A percentile compares a stretch with the other conserved stretches of the same genome.
phyloP scores from a whole-genome alignment of 345 rosid genomes.

The Excoecaria cochinchinensis region DNA sequence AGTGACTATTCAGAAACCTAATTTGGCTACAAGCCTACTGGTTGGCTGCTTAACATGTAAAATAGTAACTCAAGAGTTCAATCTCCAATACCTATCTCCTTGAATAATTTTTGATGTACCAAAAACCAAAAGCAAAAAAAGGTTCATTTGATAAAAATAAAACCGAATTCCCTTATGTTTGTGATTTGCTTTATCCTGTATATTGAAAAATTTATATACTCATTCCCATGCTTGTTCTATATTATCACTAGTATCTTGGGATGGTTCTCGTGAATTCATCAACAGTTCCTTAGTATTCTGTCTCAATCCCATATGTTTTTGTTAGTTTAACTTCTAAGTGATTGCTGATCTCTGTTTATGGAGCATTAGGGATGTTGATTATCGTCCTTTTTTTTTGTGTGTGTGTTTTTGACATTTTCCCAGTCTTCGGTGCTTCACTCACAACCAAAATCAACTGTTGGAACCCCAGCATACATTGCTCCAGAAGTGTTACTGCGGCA shows the following conservation, averaged over 20 bases:
- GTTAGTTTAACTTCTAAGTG: neutral
- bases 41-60: neutral
- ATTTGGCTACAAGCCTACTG: neutral
- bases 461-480: constrained; percentile 40
- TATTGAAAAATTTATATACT: neutral
- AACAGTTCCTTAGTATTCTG: neutral
- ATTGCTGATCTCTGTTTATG: neutral
- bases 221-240: neutral
- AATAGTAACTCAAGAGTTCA: neutral
- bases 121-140: too few relatives aligned
- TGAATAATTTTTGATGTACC: too few relatives aligned
- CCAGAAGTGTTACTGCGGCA: constrained; percentile 33
- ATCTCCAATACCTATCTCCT: too few relatives aligned
- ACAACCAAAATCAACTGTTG: constrained; percentile 38
- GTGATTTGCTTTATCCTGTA: neutral
- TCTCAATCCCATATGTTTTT: neutral
- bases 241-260: neutral
- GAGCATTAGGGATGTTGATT: neutral
- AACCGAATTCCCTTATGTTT: neutral
- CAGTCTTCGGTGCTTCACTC: constrained; percentile 38
- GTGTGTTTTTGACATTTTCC: neutral
- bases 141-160: neutral
- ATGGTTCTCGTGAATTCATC: neutral
- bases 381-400: neutral
- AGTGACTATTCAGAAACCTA: neutral